Conservation (phyloP, 306 rosid species). For the Casuarina glauca region DNA sequence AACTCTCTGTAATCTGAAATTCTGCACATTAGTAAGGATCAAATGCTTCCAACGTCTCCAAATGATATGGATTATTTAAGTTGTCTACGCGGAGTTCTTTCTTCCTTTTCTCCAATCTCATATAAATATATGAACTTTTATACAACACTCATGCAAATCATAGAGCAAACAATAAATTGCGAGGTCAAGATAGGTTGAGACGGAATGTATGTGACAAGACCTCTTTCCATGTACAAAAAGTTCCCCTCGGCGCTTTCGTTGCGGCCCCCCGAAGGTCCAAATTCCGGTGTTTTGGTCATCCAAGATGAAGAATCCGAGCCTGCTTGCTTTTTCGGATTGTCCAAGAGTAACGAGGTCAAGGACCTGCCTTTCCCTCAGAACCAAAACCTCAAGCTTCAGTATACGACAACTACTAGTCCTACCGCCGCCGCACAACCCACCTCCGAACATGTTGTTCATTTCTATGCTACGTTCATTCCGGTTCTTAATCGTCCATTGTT, state of each 20-base stretch:
- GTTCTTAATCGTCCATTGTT: constrained; percentile 65
- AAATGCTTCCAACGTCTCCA: no score
- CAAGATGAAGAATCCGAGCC: constrained; percentile 30
- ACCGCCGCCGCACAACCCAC: neutral
- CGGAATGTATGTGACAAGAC: constrained; percentile 39
- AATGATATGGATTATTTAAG: no score
- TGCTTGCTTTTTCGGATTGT: constrained; percentile 24
- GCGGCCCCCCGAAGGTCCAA: constrained; percentile 37
- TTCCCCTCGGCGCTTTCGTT: constrained; percentile 19
- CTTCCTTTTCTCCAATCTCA: no score
- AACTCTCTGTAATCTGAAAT: no score
- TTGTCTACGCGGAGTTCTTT: neutral
- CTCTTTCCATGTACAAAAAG: constrained; percentile 20
- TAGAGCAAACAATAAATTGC: neutral
- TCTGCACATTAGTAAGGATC: no score
- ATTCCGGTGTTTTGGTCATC: constrained; percentile 36
- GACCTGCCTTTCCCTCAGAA: constrained; percentile 42
- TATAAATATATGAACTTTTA: no score
- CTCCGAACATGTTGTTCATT: constrained; percentile 10
- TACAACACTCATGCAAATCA: neutral
- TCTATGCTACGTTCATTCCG: constrained; percentile 61
- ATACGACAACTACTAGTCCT: neutral
- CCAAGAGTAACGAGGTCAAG: neutral
- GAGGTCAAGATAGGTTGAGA: neutral
- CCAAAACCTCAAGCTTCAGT: constrained; percentile 24